Base-by-base conservation (phyloP, 345 rosid species). In the Sisymbrium irio region DNA sequence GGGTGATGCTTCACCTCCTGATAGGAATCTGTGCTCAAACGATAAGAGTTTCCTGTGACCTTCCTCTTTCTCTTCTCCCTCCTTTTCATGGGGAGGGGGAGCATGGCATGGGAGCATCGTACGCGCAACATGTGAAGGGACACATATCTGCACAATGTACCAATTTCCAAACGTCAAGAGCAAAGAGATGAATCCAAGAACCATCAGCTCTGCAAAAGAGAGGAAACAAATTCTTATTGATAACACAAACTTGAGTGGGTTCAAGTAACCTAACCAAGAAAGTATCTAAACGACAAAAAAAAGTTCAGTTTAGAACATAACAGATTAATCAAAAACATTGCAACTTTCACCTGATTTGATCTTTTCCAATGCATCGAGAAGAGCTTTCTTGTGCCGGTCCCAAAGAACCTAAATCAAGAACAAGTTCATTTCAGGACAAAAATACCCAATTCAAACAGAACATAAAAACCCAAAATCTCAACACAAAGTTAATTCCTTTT, bases 111-210 rank as follows among this genome's bases (percentile, higher is more conserved):
- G 98, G 79, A 92, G 77, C 96, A 92, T 85, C 6, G 86, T 82
- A 65, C 67, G 79, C 4, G 87, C 98, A 20, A 81, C 82, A 19
- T 81, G 54, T 4, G 55, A 13, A 50, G 99, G 85, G 42, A 92
- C 67, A 81, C 99, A 95, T 51, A 95, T 92, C 63, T 22, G 54
- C 20, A 79, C 41, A 58, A 95, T 81, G 83, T 80, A 85, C 37
- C 18, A 79, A 84, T 86, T 91, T 11, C 91, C 82, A 72, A 95
- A 92, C 54, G 92, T 89, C 62, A 92, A 82, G 61, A 95, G 87
- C 71, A 95, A 79, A 4, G 99, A 95, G 76, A 95, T 88, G 83
- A 95, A 95, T 32, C 98, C 99, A 49, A 92, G 78, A 82, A 95
- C 72, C 98, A 92, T 95, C 80, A 95, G 76, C 82, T 92, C 99